Evolutionary conservation across 768 basidiomycete genomes (phyloP), one percentile per base, ranked within the genome.

Genomic region (Trametes sanguinea): DNA sequence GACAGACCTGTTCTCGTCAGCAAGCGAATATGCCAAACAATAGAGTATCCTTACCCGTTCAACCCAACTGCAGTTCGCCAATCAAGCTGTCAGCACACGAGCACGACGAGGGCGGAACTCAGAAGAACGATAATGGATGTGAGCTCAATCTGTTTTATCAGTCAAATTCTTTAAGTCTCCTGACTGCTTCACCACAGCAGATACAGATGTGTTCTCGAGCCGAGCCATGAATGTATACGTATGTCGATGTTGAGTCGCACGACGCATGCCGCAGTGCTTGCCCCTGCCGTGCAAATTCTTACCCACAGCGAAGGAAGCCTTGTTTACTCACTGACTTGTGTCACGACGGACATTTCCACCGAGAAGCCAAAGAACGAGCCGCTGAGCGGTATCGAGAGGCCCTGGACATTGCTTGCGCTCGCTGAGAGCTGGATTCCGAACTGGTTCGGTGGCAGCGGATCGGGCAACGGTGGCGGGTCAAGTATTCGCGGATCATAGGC

Each of bases 281-380:
- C 22, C 1, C 1, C 22, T 1, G 22, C 22, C 22, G 22, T 22
- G 22, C 22, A 22, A 22, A 1, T 1, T 1, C 22, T 22, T 1
- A 22, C 22, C 22, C 22, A 22, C 22, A 1, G 22, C 22, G 22
- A 22, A 22, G 1, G 22, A 22, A 22, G 22, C 1, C 22, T 22
- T 22, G 11, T 37, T 50, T 52, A 83, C 85, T 73, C 70, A 89
- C 88, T 72, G 63, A 88, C 78, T 76, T 85, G 84, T 54, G 82
- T 83, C 4, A 84, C 80, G 3, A 92, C 85, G 44, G 89, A 89
- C 78, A 90, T 81, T 73, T 92, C 90, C 39, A 92, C 80, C 4
- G 86, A 89, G 70, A 92, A 90, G 2, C 88, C 89, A 57, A 85
- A 81, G 69, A 90, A 91, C 9, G 83, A 79, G 14, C 85, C 86